These are phyloP conservation scores for Petunia secreta DNA, from an alignment of 257 asterid genomes.

Conservation along the genomic window DNA sequence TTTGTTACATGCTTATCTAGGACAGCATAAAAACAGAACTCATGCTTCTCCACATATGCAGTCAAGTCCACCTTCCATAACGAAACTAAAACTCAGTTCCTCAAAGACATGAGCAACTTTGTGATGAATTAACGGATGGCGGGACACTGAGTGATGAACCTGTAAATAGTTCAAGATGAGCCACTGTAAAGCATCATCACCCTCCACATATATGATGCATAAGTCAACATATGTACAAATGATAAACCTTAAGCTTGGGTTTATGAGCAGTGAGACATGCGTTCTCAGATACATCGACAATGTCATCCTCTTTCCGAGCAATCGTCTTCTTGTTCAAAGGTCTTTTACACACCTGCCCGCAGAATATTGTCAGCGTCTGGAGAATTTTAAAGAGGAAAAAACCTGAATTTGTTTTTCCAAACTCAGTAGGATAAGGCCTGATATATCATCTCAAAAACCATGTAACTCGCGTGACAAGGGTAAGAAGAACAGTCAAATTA, in stretches of 20 bases:
- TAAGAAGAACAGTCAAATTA: background rate
- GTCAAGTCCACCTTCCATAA: conserved; percentile 90
- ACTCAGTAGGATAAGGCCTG: background rate
- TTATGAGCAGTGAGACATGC: conserved; percentile 80
- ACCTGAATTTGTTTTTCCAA: background rate
- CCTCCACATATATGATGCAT: background rate
- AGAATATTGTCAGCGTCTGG: conserved; percentile 25
- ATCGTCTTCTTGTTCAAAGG: conserved; percentile 94
- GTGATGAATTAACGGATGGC: too few species aligned
- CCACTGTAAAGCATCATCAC: conserved; percentile 11
- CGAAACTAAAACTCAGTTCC: conserved; percentile 40
- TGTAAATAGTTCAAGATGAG: background rate
- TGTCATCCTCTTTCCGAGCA: conserved; percentile 88
- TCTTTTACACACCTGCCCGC: conserved; percentile 88
- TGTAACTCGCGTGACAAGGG: background rate
- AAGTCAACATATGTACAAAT: conserved; percentile 26
- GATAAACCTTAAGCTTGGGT: conserved; percentile 85
- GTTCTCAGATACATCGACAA: conserved; percentile 78
- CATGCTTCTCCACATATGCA: conserved; percentile 96
- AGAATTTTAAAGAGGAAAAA: background rate
- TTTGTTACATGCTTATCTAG: conserved; percentile 88
- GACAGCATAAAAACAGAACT: conserved; percentile 96
- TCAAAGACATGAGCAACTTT: conserved; percentile 16
- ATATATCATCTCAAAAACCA: background rate
- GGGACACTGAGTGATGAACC: too few species aligned